Conservation (phyloP, 2,329 filamentous ascomycete genomes). For the Colletotrichum higginsianum region DNA sequence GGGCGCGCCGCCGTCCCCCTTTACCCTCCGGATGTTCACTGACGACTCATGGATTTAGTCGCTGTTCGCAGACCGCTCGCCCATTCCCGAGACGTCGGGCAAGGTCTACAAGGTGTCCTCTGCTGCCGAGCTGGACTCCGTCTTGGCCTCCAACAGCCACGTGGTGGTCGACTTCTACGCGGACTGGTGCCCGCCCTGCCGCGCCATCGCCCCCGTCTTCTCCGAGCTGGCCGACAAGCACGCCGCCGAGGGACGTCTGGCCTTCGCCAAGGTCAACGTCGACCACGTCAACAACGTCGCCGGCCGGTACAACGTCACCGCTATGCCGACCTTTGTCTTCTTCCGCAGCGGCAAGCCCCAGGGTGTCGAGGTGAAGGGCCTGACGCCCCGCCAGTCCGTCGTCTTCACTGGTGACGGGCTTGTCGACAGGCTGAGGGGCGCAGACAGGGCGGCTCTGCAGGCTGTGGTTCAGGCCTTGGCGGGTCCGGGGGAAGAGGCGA, state of each 20-base stretch:
- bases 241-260: constrained; percentile 56
- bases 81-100: constrained; percentile 58
- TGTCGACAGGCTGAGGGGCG: constrained; percentile 50
- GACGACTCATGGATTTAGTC: constrained; percentile 16
- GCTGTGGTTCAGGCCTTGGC: constrained; percentile 48
- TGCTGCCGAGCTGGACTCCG: constrained; percentile 47
- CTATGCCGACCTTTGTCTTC: constrained; percentile 74
- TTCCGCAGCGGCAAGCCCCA: constrained; percentile 65
- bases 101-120: constrained; percentile 54
- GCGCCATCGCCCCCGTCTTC: constrained; percentile 62
- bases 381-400: constrained; percentile 45
- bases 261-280: constrained; percentile 73
- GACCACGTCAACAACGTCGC: constrained; percentile 68
- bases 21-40: not conserved
- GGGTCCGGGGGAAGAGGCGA: not conserved
- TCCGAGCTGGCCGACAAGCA: constrained; percentile 57
- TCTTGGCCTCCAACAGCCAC: constrained; percentile 32
- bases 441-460: constrained; percentile 48
- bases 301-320: constrained; percentile 63
- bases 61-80: constrained; percentile 47
- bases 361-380: constrained; percentile 45
- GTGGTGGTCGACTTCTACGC: constrained; percentile 63
- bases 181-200: constrained; percentile 67
- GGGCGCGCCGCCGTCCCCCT: not conserved
- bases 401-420: constrained; percentile 46